Conservation (phyloP, 2,329 filamentous ascomycete species). For the Talaromyces piceae region DNA sequence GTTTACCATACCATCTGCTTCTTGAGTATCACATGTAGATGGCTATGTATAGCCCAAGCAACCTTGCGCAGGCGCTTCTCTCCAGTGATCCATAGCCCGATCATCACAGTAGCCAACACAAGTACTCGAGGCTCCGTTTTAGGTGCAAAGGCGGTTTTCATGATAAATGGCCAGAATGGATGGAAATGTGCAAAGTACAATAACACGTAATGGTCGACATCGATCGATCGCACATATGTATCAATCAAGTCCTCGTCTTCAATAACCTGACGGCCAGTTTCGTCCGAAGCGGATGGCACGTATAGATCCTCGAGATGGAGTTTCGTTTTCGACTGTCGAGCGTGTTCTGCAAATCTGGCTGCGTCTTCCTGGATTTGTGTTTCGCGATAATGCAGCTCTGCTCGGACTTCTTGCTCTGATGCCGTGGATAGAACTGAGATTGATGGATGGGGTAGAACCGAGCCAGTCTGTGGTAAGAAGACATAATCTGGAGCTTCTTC, state of each 20-base stretch:
- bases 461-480: background rate
- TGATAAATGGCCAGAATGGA: constrained; percentile 23
- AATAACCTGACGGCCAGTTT: background rate
- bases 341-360: background rate
- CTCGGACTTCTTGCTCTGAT: constrained; percentile 3
- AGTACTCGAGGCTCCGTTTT: constrained; percentile 19
- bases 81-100: constrained; percentile 21
- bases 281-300: background rate
- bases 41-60: constrained; percentile 20
- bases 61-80: constrained; percentile 14
- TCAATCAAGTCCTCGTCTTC: background rate
- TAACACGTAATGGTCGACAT: constrained; percentile 14
- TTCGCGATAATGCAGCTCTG: constrained; percentile 4
- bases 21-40: constrained; percentile 17
- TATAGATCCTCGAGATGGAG: background rate
- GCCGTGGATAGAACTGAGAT: background rate
- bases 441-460: background rate
- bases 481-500: background rate
- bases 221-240: constrained; percentile 1
- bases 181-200: constrained; percentile 23
- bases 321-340: background rate
- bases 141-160: constrained; percentile 16
- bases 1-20: constrained; percentile 18
- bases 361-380: constrained; percentile 3
- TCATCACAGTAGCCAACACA: constrained; percentile 22